These are phyloP conservation scores for Bromus sterilis DNA, from an alignment of 176 grass and related monocot species.

Conservation along the genomic window DNA sequence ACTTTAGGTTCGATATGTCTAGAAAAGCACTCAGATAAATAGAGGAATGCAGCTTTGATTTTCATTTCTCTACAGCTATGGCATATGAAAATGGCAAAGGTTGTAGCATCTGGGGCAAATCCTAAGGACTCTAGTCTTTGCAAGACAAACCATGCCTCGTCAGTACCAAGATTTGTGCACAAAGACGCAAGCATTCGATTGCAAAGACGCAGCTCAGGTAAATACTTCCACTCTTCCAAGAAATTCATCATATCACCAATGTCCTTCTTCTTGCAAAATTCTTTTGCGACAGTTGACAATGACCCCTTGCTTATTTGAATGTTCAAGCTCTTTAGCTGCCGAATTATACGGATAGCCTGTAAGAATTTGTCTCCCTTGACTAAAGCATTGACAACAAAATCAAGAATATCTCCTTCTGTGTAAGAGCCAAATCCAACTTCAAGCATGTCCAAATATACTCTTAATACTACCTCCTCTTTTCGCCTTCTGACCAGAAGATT, in stretches of 20 bases:
- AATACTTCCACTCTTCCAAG: conserved; percentile 62
- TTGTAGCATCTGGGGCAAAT: conserved; percentile 59
- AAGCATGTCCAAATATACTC: conserved; percentile 84
- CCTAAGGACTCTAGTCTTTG: conserved; percentile 70
- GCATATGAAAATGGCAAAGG: conserved; percentile 80
- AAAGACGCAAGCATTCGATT: conserved; percentile 71
- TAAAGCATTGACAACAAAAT: conserved; percentile 53
- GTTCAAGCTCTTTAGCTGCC: conserved; percentile 40
- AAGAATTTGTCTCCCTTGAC: conserved; percentile 35
- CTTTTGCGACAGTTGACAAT: conserved; percentile 50
- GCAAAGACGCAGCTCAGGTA: conserved; percentile 60
- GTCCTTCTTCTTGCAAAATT: conserved; percentile 69
- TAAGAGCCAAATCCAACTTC: conserved; percentile 55
- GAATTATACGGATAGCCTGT: conserved; percentile 53
- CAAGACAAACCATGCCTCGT: conserved; percentile 62
- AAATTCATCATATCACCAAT: conserved; percentile 84
- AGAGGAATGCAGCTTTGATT: conserved; percentile 63
- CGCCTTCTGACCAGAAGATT: conserved; percentile 35
- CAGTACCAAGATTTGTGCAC: conserved; percentile 55
- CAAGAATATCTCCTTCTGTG: conserved; percentile 40
- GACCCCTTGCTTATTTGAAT: conserved; percentile 37
- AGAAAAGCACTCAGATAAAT: conserved; percentile 87
- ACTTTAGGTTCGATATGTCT: conserved; percentile 52
- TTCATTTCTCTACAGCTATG: conserved; percentile 70
- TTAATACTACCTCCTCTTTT: conserved; percentile 49